These are phyloP conservation scores for Penicillium polonicum DNA, from an alignment of 2,329 filamentous ascomycete species.

Conservation along the genomic window DNA sequence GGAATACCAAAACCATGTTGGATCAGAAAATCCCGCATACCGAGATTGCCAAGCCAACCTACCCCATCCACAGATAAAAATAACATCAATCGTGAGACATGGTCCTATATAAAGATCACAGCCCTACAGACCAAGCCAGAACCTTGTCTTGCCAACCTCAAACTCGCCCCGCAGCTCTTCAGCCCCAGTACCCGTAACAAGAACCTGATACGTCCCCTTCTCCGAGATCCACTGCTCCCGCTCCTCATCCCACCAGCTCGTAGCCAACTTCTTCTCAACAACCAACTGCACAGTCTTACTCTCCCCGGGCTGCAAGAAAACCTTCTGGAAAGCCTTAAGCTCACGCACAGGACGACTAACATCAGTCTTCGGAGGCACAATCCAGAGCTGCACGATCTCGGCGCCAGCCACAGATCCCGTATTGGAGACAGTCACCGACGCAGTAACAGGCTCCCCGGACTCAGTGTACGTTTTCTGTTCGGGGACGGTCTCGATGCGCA, in stretches of 20 bases:
- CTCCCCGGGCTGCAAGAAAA: conserved; percentile 61
- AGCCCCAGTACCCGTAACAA: conserved; percentile 58
- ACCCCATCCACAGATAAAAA: conserved; percentile 2
- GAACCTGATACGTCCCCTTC: conserved; percentile 62
- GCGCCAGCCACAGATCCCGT: conserved; percentile 53
- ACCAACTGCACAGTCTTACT: conserved; percentile 57
- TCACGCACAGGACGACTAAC: conserved; percentile 61
- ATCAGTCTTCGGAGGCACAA: conserved; percentile 47
- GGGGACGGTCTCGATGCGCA: conserved; percentile 35
- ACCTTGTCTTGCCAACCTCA: conserved; percentile 60
- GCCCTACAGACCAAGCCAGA: conserved; percentile 63
- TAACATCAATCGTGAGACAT: conserved; percentile 7
- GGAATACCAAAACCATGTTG: not conserved
- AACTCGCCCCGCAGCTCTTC: conserved; percentile 55
- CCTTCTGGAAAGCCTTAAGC: conserved; percentile 65
- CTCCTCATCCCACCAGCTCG: conserved; percentile 70
- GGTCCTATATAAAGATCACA: not conserved
- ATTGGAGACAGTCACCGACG: conserved; percentile 53
- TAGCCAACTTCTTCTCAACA: conserved; percentile 62
- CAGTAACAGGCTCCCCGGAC: conserved; percentile 46
- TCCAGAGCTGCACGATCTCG: conserved; percentile 58
- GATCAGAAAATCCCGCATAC: not conserved
- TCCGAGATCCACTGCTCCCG: conserved; percentile 65
- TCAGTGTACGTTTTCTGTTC: conserved; percentile 41
- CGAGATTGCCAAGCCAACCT: not conserved